Evolutionary conservation across 805 yeast species (phyloP), one percentile per base, ranked within the genome.

Genomic region (Torulaspora indica): DNA sequence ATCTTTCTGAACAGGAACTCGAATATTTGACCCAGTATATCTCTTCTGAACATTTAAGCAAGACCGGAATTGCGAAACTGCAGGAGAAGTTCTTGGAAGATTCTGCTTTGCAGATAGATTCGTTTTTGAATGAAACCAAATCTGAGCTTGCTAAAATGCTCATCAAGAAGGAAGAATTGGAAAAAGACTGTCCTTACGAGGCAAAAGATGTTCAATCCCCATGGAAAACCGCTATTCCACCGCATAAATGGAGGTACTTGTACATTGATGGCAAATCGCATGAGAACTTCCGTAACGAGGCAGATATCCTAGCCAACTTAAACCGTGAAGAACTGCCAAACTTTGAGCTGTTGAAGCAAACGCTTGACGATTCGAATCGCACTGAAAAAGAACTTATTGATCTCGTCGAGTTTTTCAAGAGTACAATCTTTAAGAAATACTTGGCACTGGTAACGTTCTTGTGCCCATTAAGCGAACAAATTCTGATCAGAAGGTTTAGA

Each of bases 191-290:
- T 58, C 95, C 96, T 4, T 66, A 67, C 28, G 64, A 57, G 0
- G 73, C 82, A 10, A 55, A 62, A 1, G 85, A 85, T 22, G 77
- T 85, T 1, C 42, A 60, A 8, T 70, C 63, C 38, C 96, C 96
- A 6, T 93, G 98, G 98, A 81, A 83, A 49, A 73, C 89, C 32
- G 93, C 97, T 0, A 77, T 84, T 38, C 98, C 98, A 7, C 93
- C 97, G 7, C 98, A 91, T 60, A 88, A 93, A 61, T 90, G 89
- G 68, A 71, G 96, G 49, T 93, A 74, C 60, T 63, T 88, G 71
- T 91, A 88, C 60, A 72, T 90, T 25, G 95, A 87, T 59, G 91
- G 91, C 3, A 68, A 70, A 44, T 60, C 72, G 9, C 57, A 54
- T 9, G 68, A 61, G 38, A 57, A 60, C 24, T 56, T 63, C 36